Conservation (phyloP, 768 basidiomycete genomes). For the Trametes gibbosa region DNA sequence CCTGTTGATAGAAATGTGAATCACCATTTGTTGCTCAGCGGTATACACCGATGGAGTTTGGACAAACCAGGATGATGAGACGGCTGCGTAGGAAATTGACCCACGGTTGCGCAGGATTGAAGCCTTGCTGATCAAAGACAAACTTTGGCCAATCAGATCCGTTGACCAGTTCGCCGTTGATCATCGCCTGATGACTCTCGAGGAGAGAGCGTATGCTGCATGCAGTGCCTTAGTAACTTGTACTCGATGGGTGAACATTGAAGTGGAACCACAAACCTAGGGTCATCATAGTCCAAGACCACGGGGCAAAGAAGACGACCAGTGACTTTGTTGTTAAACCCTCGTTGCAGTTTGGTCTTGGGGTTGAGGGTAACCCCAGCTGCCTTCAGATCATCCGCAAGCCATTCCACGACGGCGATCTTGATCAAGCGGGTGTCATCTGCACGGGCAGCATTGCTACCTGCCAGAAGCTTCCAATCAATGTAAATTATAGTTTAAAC, state of each 20-base stretch:
- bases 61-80: background rate
- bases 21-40: too few relatives aligned
- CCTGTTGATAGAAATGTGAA: background rate
- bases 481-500: background rate
- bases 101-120: background rate
- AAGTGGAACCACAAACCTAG: background rate
- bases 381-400: background rate
- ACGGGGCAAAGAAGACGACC: background rate
- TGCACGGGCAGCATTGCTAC: background rate
- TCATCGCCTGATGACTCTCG: background rate
- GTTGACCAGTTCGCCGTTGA: background rate
- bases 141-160: constrained; percentile 1
- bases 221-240: background rate
- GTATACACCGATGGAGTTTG: background rate
- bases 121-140: background rate
- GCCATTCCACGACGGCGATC: background rate
- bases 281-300: background rate
- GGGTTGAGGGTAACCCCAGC: background rate
- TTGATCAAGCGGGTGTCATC: background rate
- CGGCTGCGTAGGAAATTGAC: background rate
- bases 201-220: background rate
- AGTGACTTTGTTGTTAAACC: background rate
- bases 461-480: background rate
- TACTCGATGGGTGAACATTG: background rate
- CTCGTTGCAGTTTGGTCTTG: background rate